Evolutionary conservation across 179 eudicot genomes (phyloP), one percentile per base, ranked within the genome.

Genomic region (Carnegiea gigantea): DNA sequence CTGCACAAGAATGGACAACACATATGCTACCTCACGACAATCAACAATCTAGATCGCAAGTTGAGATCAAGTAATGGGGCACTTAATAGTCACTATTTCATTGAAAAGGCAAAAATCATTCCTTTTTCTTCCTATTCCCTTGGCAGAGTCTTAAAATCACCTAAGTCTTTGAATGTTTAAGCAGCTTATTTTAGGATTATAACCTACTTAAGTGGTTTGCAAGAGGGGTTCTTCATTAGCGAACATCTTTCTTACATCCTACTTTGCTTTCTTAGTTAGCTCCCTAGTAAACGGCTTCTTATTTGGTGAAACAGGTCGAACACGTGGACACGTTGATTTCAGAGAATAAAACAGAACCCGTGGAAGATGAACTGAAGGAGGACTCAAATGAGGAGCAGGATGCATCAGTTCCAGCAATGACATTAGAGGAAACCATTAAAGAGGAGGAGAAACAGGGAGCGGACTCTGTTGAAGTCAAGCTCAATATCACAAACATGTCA

Each of bases 271-370:
- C 77, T 74, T 23, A 44, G 4, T 46, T 74, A 3, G 18, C 74
- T 9, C 40, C 44, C 20, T 5, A 5, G 28, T 53, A 38, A 60
- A 28, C 11, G 44, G 48, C 59, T 73, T n/a, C 43, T 26, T 24
- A 60, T 48, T 33, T 15, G 40, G 28, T 73, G 54, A 73, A 73
- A 53, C 82, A 80, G 82, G 82, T 73, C 33, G 40, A 72, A 73
- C 30, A 53, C 23, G 20, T 14, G 21, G 15, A 43, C 54, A 30
- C 28, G 14, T 40, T 71, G 59, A 71, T 24, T 38, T 20, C 70
- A 57, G 23, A 10, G 40, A 71, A 71, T 15, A 43, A 54, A 28
- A 36, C 26, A 40, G 53, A 38, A 62, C 38, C 49, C 0, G 15
- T 38, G 6, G 11, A 33, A 70, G 53, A 48, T 48, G 74, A 15